Evolutionary conservation across 345 rosid genomes (phyloP), one percentile per base, ranked within the genome.

Genomic region (Triadica sebifera): DNA sequence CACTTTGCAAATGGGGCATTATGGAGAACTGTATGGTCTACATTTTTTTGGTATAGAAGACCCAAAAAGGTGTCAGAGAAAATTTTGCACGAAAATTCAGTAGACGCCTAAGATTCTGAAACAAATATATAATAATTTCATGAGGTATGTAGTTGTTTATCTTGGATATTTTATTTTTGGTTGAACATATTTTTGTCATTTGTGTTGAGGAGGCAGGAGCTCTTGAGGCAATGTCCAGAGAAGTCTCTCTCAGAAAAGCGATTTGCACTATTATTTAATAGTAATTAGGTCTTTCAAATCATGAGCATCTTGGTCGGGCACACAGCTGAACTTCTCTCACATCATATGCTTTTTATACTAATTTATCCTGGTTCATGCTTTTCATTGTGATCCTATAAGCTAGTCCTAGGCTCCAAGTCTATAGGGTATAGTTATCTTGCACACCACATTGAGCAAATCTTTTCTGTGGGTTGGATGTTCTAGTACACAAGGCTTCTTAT

Each of bases 1-100:
- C 97, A 89, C 77, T 55, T 94, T 49, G 95, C 97, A 2, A 94
- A 94, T 81, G 98, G 97, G 53, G 93, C 87, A 24, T 69, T 89
- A 61, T 69, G 83, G 80, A 90, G 90, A 77, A 80, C 88, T 68
- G 62, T 91, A 24, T 94, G 93, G 96, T 82, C 83, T 73, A 70
- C 81, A 24, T 79, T 84, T 71, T 49, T 76, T 50, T 88, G 97
- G 93, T 79, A 71, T 80, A 89, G 86, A 84, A 86, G 82, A 85
- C 83, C 89, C 37, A 77, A 9, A 66, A 78, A 67, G 67, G 70
- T 65, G 61, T 67, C 84, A 9, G 76, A 67, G 73, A 38, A 65
- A 68, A 24, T 12, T 9, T 19, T 25, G 3, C 41, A 6, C 49
- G n/a, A 51, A 22, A 49, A 64, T 71, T 53, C 75, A 5, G 79